These are phyloP conservation scores for Gloeostereum incarnatum DNA, from an alignment of 768 basidiomycete genomes.

Conservation along the genomic window DNA sequence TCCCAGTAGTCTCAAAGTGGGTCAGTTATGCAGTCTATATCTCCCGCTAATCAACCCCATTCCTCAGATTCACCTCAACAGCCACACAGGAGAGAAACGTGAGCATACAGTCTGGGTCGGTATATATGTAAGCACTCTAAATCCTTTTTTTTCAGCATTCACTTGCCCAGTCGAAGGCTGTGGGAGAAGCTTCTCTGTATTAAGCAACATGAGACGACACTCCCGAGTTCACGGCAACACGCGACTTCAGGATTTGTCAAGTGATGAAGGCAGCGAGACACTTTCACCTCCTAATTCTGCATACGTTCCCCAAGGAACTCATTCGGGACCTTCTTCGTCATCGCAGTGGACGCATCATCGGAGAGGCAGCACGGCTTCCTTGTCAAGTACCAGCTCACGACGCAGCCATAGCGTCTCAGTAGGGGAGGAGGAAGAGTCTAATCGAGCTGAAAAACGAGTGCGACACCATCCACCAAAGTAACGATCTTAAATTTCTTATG, in stretches of 20 bases:
- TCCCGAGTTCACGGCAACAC: constrained; percentile 35
- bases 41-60: constrained; percentile 7
- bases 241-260: constrained; percentile 27
- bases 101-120: constrained; percentile 20
- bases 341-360: constrained; percentile 20
- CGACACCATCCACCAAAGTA: neutral
- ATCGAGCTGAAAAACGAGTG: too few species aligned
- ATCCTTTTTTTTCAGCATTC: constrained; percentile 42
- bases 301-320: constrained; percentile 5
- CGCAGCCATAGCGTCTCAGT: constrained; percentile 29
- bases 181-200: constrained; percentile 76
- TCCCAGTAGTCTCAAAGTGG: constrained; percentile 74
- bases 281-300: constrained; percentile 14
- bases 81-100: constrained; percentile 84
- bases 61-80: constrained; percentile 70
- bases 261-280: constrained; percentile 36
- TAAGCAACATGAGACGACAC: constrained; percentile 86
- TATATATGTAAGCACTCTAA: too few species aligned
- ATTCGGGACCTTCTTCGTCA: constrained; percentile 3
- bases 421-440: constrained; percentile 19
- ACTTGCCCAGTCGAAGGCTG: constrained; percentile 67
- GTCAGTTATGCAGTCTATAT: constrained; percentile 6
- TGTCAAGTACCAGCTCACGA: constrained; percentile 29
- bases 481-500: too few species aligned
- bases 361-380: constrained; percentile 28